Evolutionary conservation across 371 early-diverging fungal genomes (phyloP), one percentile per base, ranked within the genome.

Genomic region (Smittium culicis): DNA sequence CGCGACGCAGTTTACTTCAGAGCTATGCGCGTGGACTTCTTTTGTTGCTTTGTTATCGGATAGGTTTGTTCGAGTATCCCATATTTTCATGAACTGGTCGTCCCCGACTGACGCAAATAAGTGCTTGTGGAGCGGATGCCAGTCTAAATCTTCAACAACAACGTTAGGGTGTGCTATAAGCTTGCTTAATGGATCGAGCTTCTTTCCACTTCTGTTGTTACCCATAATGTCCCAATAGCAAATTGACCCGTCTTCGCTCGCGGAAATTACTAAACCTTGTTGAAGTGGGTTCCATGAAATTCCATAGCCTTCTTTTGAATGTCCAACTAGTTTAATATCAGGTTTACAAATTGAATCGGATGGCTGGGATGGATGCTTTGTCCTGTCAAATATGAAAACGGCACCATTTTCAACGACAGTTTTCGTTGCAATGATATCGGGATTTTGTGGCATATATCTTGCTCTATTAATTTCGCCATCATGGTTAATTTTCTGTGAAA

Each of bases 81-180:
- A 80, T 88, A 98, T 84, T 70, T 94, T 77, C 58, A 97, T 79
- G 69, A 86, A 86, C 68, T 82, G 90, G 78, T 98, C 98, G 77
- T 96, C 97, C 34, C 93, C 97, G 35, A 98, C 98, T 33, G 95
- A 94, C 1, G 90, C 95, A 81, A 98, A 96, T 35, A 95, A 70
- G 66, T 83, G 78, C 30, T 86, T 85, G 74, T 89, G 81, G 67
- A 80, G 79, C 65, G 83, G 77, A 78, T 92, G 86, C 95, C 96
- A 99, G 31, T 90, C 89, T 54, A 96, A 89, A 77, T 99, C 99
- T 86, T 94, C 96, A 20, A 20, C 45, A 25, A 99, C 98, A 68
- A 91, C 86, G 17, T 85, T 89, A 35, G 88, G 84, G 73, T 99
- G 98, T 5, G 86, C 91, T 25, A 77, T 73, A 73, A 89, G 94